phyloP scores from a whole-genome alignment of 2,329 filamentous ascomycete genomes.

The Clarireedia paspali region DNA sequence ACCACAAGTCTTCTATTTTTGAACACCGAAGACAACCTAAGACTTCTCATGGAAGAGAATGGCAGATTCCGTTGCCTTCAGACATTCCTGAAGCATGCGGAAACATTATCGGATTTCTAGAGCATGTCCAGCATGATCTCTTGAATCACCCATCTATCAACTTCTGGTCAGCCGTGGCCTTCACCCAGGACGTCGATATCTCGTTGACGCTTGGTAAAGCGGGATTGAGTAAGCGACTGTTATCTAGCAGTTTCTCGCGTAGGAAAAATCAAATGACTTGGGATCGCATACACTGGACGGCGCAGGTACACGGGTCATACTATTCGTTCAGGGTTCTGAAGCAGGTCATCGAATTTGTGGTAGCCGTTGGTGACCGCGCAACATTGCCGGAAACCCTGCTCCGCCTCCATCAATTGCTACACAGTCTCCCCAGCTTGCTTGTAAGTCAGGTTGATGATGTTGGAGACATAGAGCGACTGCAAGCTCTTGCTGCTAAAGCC shows the following conservation, averaged over 20 bases:
- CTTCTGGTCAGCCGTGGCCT: conserved; percentile 22
- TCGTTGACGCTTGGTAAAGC: conserved; percentile 20
- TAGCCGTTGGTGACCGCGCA: not conserved
- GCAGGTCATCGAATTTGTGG: conserved; percentile 22
- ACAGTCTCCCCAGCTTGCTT: conserved; percentile 16
- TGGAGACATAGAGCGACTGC: not conserved
- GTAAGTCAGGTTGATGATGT: not conserved
- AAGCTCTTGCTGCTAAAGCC: not conserved
- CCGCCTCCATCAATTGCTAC: conserved; percentile 13
- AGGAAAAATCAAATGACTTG: conserved; percentile 15
- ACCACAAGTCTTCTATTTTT: conserved; percentile 17
- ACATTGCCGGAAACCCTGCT: conserved; percentile 9
- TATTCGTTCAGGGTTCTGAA: conserved; percentile 30
- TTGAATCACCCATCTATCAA: conserved; percentile 10
- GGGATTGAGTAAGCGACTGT: conserved; percentile 7
- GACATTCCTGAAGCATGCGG: conserved; percentile 22
- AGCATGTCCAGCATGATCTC: conserved; percentile 13
- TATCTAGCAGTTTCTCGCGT: not conserved
- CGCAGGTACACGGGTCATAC: conserved; percentile 27
- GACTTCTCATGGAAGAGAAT: conserved; percentile 21
- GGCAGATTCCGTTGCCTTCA: conserved; percentile 18
- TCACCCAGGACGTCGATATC: conserved; percentile 27
- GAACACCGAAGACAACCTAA: conserved; percentile 26
- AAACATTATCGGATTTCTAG: conserved; percentile 13
- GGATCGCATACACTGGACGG: conserved; percentile 27